A percentile compares a stretch with the other conserved stretches of the same genome.
phyloP scores from a whole-genome alignment of 1,139 yeast genomes.

The Yamadazyma kanchanaburiensis region DNA sequence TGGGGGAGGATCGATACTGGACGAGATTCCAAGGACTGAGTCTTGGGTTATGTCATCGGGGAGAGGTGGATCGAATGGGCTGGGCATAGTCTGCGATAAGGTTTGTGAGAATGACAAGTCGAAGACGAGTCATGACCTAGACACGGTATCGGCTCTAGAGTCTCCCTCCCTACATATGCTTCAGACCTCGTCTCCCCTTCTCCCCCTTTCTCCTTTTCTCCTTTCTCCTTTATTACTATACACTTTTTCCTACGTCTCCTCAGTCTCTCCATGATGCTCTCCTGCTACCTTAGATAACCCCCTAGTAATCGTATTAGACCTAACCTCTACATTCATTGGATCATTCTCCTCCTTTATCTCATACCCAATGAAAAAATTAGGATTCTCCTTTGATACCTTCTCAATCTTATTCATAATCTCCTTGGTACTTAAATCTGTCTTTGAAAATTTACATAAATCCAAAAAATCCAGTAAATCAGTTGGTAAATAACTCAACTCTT shows the following conservation, averaged over 20 bases:
- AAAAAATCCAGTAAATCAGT: slow-evolving; percentile 41
- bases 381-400: slow-evolving; percentile 28
- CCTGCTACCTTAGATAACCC: slow-evolving; percentile 29
- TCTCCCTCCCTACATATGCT: not conserved
- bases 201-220: not conserved
- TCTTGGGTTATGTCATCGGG: no score
- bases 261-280: slow-evolving; percentile 10
- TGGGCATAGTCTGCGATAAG: no score
- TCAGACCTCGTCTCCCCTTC: not conserved
- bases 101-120: no score
- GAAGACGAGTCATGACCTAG: no score
- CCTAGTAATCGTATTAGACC: slow-evolving; percentile 30
- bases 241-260: no score
- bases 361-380: slow-evolving; percentile 23
- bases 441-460: slow-evolving; percentile 31
- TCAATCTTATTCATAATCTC: slow-evolving; percentile 36
- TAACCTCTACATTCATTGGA: slow-evolving; percentile 26
- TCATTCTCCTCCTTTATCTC: slow-evolving; percentile 17
- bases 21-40: no score
- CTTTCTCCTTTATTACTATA: slow-evolving; percentile 1
- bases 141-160: no score
- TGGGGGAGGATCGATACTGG: no score
- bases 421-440: slow-evolving; percentile 27
- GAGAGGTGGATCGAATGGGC: no score
- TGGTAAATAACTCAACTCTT: slow-evolving; percentile 78